Conservation (phyloP, 768 basidiomycete species). For the Sutorius australiensis region DNA sequence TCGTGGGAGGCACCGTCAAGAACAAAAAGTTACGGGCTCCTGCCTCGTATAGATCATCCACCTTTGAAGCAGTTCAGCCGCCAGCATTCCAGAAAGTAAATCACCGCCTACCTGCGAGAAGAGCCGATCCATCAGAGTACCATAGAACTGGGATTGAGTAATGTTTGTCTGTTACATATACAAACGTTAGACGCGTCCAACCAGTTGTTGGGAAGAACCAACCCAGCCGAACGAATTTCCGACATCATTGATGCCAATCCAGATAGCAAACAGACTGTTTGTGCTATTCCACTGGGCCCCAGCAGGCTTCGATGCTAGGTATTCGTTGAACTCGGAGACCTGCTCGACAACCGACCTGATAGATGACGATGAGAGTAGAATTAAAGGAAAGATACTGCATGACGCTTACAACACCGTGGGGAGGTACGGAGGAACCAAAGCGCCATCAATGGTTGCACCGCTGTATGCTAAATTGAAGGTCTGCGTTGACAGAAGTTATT, state of each 20-base stretch:
- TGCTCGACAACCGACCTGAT: constrained; percentile 43
- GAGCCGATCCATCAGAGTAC: constrained; percentile 20
- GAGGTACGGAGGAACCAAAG: constrained; percentile 50
- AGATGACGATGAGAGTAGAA: not conserved
- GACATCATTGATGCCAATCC: constrained; percentile 71
- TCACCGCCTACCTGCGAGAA: constrained; percentile 25
- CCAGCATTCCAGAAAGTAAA: not conserved
- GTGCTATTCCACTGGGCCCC: constrained; percentile 52
- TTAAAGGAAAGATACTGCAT: not conserved
- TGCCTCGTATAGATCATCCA: constrained; percentile 19
- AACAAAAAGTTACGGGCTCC: constrained; percentile 64
- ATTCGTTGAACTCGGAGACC: constrained; percentile 52
- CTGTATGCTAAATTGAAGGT: constrained; percentile 68
- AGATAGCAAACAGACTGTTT: constrained; percentile 62
- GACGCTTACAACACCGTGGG: constrained; percentile 51
- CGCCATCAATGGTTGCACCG: constrained; percentile 61
- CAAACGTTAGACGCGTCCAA: not conserved
- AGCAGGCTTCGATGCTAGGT: constrained; percentile 45
- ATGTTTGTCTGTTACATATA: constrained; percentile 20
- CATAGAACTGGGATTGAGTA: constrained; percentile 23
- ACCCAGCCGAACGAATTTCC: constrained; percentile 18
- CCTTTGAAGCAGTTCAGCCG: constrained; percentile 1
- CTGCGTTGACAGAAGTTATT: constrained; percentile 20
- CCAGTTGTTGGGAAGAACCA: not conserved
- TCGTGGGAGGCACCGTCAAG: constrained; percentile 57